Base-by-base conservation (phyloP, 2,329 filamentous ascomycete species). In the Decorospora gaudefroyi region DNA sequence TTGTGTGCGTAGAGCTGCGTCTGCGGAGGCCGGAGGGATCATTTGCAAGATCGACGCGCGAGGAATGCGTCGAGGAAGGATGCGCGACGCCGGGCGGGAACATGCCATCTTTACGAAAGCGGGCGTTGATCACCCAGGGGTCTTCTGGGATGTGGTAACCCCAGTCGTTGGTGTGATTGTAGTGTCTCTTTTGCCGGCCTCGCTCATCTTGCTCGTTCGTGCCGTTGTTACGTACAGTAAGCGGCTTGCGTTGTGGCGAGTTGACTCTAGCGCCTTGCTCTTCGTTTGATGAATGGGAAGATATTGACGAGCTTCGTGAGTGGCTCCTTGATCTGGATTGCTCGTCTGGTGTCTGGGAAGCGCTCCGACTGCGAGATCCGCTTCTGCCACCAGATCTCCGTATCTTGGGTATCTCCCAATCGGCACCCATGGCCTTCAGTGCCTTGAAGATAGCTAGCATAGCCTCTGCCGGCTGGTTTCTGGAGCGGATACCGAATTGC, bases 401-500 rank as follows among this genome's bases (percentile, higher is more conserved):
- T 29, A 67, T 65, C 30, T 55, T 70, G 4, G 78, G 74, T 9
- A 81, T 75, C 58, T 95, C 84, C 86, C 95, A 97, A 35, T 90
- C 85, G 9, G 91, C 93, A 21, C 90, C 91, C 62, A 96, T 85
- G 56, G 91, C 91, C 49, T 85, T 79, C 29, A 99, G 76, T 0
- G 93, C 91, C 68, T 92, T 90, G 77, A 96, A 96, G 42, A 99
- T 93, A 62, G 92, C 96, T 17, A 95, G 76, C 70, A 99, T 87
- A 0, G 93, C 93, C 69, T 99, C 93, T 61, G 91, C 90, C 0
- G 93, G 93, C 42, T 90, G 87, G 64, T 97, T 99, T 34, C 93
- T 84, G 31, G 90, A 96, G 25, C 93, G 83, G 50, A 99, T 99
- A 43, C 93, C 93, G 67, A 99, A 99, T 68, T 99, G 93, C 93